Percentiles rank a stretch among this genome's conserved stretches.
Conservation (phyloP, 371 early-diverging fungal genomes). For the Chytridium lagenaria region DNA sequence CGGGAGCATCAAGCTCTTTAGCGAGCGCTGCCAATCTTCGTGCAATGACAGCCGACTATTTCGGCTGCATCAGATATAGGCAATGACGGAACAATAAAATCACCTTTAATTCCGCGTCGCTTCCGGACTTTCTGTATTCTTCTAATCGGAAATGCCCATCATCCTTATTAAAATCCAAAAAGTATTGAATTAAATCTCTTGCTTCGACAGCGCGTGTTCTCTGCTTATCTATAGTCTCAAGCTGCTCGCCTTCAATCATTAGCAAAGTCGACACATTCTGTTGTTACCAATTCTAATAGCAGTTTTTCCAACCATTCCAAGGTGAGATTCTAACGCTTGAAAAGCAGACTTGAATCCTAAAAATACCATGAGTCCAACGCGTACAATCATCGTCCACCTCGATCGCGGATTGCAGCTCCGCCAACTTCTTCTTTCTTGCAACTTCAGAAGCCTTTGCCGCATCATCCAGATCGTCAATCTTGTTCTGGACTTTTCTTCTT, state of each 20-base stretch:
- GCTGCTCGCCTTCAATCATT: slow-evolving; percentile 75
- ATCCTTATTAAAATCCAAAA: slow-evolving; percentile 78
- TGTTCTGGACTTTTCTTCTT: slow-evolving; percentile 73
- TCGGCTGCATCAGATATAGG: not conserved
- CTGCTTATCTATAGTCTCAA: slow-evolving; percentile 93
- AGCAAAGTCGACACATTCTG: not conserved
- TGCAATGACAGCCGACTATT: slow-evolving; percentile 74
- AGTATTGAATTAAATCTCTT: slow-evolving; percentile 88
- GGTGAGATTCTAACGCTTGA: slow-evolving; percentile 82
- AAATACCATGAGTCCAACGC: not conserved
- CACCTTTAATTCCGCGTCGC: slow-evolving; percentile 87
- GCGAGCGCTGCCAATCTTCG: slow-evolving; percentile 85
- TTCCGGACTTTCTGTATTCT: slow-evolving; percentile 70
- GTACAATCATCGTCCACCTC: slow-evolving; percentile 56
- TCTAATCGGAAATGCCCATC: slow-evolving; percentile 74
- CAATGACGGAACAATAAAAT: not conserved
- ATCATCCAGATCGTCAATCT: slow-evolving; percentile 83
- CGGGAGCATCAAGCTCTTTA: slow-evolving; percentile 86
- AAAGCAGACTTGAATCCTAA: slow-evolving; percentile 79
- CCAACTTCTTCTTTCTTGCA: slow-evolving; percentile 75
- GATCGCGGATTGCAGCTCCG: slow-evolving; percentile 72
- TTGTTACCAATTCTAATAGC: slow-evolving; percentile 87
- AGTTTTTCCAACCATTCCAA: slow-evolving; percentile 92
- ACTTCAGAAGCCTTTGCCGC: slow-evolving; percentile 73
- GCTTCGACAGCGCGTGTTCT: slow-evolving; percentile 85